These are phyloP conservation scores for Craterostigma plantagineum DNA, from an alignment of 257 asterid genomes.

Conservation along the genomic window DNA sequence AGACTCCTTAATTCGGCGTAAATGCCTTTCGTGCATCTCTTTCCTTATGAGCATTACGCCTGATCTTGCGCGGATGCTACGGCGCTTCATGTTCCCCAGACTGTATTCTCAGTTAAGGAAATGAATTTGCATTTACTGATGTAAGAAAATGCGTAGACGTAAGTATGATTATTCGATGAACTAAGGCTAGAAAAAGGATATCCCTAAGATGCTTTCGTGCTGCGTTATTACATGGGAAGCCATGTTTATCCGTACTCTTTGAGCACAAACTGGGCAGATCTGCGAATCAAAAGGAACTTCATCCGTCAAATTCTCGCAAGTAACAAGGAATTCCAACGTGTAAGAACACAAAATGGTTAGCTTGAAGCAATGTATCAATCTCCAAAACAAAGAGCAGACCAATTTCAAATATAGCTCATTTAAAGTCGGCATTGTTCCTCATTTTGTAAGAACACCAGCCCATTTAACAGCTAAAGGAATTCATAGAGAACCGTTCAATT, in stretches of 20 bases:
- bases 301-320: background rate
- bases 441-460: background rate
- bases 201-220: constrained; percentile 58
- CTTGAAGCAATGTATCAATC: no score
- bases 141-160: background rate
- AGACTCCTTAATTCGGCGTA: constrained; percentile 29
- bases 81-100: constrained; percentile 51
- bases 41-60: constrained; percentile 40
- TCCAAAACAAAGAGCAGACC: no score
- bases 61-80: constrained; percentile 27
- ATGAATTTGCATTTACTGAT: background rate
- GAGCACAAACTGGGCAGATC: constrained; percentile 83
- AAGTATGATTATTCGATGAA: constrained; percentile 1
- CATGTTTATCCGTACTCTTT: constrained; percentile 57
- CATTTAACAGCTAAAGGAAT: background rate
- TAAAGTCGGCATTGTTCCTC: no score
- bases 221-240: constrained; percentile 71
- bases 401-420: no score
- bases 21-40: constrained; percentile 43
- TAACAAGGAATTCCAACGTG: background rate
- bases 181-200: constrained; percentile 39
- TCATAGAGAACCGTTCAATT: background rate
- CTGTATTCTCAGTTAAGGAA: constrained; percentile 35
- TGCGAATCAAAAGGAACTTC: constrained; percentile 20
- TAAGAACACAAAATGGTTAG: no score